phyloP scores from a whole-genome alignment of 305 asterid genomes.

The Salvia sclarea region DNA sequence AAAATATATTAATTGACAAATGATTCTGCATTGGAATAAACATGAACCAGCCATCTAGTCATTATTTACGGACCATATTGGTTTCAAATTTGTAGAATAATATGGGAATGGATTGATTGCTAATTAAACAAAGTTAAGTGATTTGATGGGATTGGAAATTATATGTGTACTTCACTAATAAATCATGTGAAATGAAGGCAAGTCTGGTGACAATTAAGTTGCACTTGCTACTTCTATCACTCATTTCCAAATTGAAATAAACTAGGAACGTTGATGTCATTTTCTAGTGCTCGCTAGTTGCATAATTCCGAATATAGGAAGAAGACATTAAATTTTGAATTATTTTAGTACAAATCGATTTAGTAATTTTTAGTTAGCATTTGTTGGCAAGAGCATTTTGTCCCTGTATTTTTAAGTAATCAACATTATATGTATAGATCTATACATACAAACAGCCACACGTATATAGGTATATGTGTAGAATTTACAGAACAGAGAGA shows the following conservation, averaged over 20 bases:
- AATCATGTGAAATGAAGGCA: constrained; percentile 19
- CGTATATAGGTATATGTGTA: too few species aligned
- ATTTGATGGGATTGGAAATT: background rate
- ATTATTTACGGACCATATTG: too few species aligned
- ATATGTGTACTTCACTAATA: background rate
- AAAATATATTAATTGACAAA: too few species aligned
- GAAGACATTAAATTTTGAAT: background rate
- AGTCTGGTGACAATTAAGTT: background rate
- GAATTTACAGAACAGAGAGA: too few species aligned
- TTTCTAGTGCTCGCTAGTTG: constrained; percentile 21
- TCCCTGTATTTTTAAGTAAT: background rate
- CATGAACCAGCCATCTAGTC: too few species aligned
- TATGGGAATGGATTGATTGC: background rate
- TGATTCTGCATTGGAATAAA: too few species aligned
- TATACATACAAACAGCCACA: too few species aligned
- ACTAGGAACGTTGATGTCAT: constrained; percentile 24
- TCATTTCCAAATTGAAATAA: background rate
- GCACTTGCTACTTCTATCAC: background rate
- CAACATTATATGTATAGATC: too few species aligned
- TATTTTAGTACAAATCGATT: background rate
- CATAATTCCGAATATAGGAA: background rate
- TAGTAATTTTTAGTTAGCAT: background rate
- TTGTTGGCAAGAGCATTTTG: background rate
- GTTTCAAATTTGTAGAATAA: too few species aligned
- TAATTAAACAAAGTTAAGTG: background rate